These are phyloP conservation scores for Coleophoma eucalyptorum DNA, from an alignment of 2,329 filamentous ascomycete genomes.

Conservation along the genomic window DNA sequence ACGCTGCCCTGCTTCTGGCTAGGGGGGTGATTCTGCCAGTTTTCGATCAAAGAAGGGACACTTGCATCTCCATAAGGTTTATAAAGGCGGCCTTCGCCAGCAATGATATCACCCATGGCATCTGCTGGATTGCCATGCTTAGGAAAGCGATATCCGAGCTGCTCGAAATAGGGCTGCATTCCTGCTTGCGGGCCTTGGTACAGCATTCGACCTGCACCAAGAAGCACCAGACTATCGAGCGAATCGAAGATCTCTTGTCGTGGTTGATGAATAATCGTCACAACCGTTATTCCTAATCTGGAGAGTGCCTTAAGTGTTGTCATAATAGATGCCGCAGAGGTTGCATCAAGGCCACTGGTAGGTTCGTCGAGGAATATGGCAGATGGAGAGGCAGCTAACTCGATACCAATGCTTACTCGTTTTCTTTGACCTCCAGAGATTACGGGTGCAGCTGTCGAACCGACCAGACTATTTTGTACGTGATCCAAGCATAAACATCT, in stretches of 20 bases:
- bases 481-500: conserved; percentile 41
- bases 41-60: conserved; percentile 43
- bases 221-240: conserved; percentile 62
- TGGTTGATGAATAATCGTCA: conserved; percentile 54
- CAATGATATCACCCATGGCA: conserved; percentile 58
- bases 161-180: conserved; percentile 46
- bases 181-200: conserved; percentile 45
- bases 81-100: conserved; percentile 50
- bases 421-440: conserved; percentile 60
- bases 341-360: conserved; percentile 57
- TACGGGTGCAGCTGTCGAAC: conserved; percentile 55
- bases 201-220: conserved; percentile 52
- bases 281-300: conserved; percentile 46
- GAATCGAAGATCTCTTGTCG: conserved; percentile 48
- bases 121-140: conserved; percentile 50
- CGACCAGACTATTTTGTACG: conserved; percentile 41
- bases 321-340: conserved; percentile 61
- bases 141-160: conserved; percentile 47
- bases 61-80: conserved; percentile 41
- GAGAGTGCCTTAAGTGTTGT: conserved; percentile 59
- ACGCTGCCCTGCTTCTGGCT: conserved; percentile 18
- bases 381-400: conserved; percentile 52
- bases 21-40: conserved; percentile 35
- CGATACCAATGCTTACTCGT: conserved; percentile 59
- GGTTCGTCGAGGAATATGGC: conserved; percentile 61